Evolutionary conservation across 768 basidiomycete genomes (phyloP), one percentile per base, ranked within the genome.

Genomic region (Mycena rebaudengoi): DNA sequence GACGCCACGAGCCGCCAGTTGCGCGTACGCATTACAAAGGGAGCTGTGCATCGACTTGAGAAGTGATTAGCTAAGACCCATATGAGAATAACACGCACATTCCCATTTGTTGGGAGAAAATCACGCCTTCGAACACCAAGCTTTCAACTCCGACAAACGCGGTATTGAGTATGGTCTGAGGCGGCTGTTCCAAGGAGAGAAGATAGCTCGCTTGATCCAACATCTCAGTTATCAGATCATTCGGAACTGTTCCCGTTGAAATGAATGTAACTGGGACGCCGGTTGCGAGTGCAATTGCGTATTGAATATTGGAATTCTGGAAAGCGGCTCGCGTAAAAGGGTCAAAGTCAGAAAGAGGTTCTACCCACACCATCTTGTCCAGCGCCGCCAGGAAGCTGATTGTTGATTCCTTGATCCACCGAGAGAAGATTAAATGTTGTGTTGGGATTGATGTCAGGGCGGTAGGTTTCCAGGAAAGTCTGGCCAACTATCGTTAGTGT

Each of bases 11-110:
- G 50, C 33, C 13, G 33, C 50, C 12, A 50, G 48, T 21, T 56
- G 54, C 6, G 54, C 54, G 12, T 56, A 56, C 32, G 43, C 41
- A 35, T 56, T 56, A 28, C 54, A 56, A 32, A 56, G 20, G 23
- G 54, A 56, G 20, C 54, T 56, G 30, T n/a, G n/a, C n/a, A n/a
- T n/a, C n/a, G n/a, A n/a, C n/a, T n/a, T n/a, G n/a, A n/a, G 11
- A 32, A 28, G 32, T 32, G 45, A 45, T 56, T 16, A 35, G 43
- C 21, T 21, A 30, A 35, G 53, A 35, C 30, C 18, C 25, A 28
- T 41, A 37, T 35, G 21, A 35, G 23, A 35, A 51, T 51, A n/a
- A 50, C 28, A 54, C 52, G 18, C 37, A 40, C 52, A 54, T 54
- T 28, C 37, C 52, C 39, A 41, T n/a, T n/a, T n/a, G n/a, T 40